Base-by-base conservation (phyloP, 1,284 basidiomycete genomes). In the Cryptococcus depauperatus region DNA sequence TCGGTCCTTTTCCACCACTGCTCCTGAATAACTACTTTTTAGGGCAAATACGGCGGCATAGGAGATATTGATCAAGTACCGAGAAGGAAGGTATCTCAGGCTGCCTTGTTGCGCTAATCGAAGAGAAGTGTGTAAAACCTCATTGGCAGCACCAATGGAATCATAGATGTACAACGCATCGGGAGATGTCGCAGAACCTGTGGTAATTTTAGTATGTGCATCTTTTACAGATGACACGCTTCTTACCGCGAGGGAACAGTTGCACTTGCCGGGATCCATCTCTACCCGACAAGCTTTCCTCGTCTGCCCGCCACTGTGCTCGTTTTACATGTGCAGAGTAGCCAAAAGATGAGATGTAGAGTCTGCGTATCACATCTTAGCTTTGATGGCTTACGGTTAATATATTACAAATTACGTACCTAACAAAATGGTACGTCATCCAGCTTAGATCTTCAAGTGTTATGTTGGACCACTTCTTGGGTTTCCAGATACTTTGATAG, bases 291-390 rank as follows among this genome's bases (percentile, higher is more conserved):
- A 27, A 18, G 13, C 48, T 40, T 34, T 62, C 60, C n/a, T 54
- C 56, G 38, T 65, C 64, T 5, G 63, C 63, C 1, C 64, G 55
- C 47, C 56, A 53, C 44, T 61, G 59, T 1, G 66, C 64, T 29
- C 71, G 56, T 50, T 72, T 69, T 2, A 72, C 64, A 42, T 72
- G 70, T n/a, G 71, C 70, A 37, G 72, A 71, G 51, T 72, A 72
- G 13, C 70, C 70, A 42, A 73, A 73, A 9, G 61, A 65, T 5
- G 66, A 65, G 3, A 72, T 66, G 50, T 73, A 73, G n/a, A 73
- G 61, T 19, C 50, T 52, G 30, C 21, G 9, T 13, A 13, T 27
- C 3, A 16, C 32, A 26, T n/a, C n/a, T 35, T 25, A 46, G 23
- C 18, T n/a, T n/a, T n/a, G n/a, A n/a, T n/a, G n/a, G n/a, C n/a